phyloP scores from a whole-genome alignment of 176 grass and related monocot species.

The Oryza meyeriana region DNA sequence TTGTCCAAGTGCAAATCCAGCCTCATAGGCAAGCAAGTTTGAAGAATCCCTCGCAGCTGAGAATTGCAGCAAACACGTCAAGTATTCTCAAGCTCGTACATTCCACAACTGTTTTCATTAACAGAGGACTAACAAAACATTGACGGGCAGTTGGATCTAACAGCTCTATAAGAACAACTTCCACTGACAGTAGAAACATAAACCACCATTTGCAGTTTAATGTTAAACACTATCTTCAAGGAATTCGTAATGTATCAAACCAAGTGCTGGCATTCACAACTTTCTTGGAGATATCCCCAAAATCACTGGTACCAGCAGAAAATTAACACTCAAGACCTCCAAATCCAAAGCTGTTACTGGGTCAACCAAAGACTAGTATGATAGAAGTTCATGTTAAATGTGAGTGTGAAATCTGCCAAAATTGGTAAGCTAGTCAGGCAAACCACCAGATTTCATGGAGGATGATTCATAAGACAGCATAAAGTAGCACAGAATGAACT shows the following conservation, averaged over 20 bases:
- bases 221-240: background rate
- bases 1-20: constrained; percentile 95
- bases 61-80: constrained; percentile 1
- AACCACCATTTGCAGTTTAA: background rate
- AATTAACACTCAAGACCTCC: too few relatives aligned
- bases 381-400: too few relatives aligned
- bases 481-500: background rate
- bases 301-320: too few relatives aligned
- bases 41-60: constrained; percentile 92
- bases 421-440: too few relatives aligned
- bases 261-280: too few relatives aligned
- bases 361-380: too few relatives aligned
- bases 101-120: background rate
- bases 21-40: constrained; percentile 97
- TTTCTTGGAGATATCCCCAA: too few relatives aligned
- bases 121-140: background rate
- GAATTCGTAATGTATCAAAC: too few relatives aligned
- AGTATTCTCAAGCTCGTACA: background rate
- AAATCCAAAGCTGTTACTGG: too few relatives aligned
- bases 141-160: background rate
- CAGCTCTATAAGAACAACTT: background rate
- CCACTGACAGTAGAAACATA: background rate
- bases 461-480: background rate
- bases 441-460: too few relatives aligned
- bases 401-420: too few relatives aligned